phyloP scores from a whole-genome alignment of 768 basidiomycete species.

The Pisolithus albus region DNA sequence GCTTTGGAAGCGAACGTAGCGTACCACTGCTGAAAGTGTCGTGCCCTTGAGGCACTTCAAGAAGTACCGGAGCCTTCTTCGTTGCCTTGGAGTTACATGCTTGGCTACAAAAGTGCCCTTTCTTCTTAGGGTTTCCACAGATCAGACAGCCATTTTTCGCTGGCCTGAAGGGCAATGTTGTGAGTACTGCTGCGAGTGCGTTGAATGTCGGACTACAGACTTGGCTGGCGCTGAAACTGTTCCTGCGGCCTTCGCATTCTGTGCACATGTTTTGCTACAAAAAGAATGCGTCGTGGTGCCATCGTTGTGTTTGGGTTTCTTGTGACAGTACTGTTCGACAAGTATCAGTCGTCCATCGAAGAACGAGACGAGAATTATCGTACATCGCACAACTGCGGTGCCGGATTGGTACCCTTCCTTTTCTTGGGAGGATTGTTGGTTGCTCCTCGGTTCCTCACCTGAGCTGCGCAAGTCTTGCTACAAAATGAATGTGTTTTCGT shows the following conservation, averaged over 20 bases:
- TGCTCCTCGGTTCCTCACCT: slow-evolving; percentile 30
- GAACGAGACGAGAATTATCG: slow-evolving; percentile 14
- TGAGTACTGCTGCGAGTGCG: slow-evolving; percentile 27
- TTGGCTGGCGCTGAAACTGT: slow-evolving; percentile 20
- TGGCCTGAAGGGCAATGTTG: slow-evolving; percentile 26
- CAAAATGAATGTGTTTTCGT: slow-evolving; percentile 52
- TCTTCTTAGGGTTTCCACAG: slow-evolving; percentile 53
- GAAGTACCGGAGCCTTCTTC: slow-evolving; percentile 45
- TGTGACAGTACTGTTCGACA: slow-evolving; percentile 45
- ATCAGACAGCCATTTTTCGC: slow-evolving; percentile 46
- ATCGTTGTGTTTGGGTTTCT: slow-evolving; percentile 54
- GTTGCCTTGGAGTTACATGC: slow-evolving; percentile 50
- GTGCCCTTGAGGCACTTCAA: slow-evolving; percentile 56
- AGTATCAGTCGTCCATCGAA: slow-evolving; percentile 2
- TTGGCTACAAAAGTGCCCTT: slow-evolving; percentile 58
- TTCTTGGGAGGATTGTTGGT: slow-evolving; percentile 21
- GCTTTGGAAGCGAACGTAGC: slow-evolving; percentile 10
- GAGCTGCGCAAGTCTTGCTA: slow-evolving; percentile 50
- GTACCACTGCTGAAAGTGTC: slow-evolving; percentile 60
- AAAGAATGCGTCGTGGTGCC: slow-evolving; percentile 53
- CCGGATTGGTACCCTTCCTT: slow-evolving; percentile 19
- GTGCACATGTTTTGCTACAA: slow-evolving; percentile 59
- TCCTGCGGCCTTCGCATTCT: slow-evolving; percentile 31
- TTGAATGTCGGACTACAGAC: slow-evolving; percentile 20
- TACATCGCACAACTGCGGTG: slow-evolving; percentile 45